These are phyloP conservation scores for Amanita pallidorosea DNA, from an alignment of 768 basidiomycete species.

Conservation along the genomic window DNA sequence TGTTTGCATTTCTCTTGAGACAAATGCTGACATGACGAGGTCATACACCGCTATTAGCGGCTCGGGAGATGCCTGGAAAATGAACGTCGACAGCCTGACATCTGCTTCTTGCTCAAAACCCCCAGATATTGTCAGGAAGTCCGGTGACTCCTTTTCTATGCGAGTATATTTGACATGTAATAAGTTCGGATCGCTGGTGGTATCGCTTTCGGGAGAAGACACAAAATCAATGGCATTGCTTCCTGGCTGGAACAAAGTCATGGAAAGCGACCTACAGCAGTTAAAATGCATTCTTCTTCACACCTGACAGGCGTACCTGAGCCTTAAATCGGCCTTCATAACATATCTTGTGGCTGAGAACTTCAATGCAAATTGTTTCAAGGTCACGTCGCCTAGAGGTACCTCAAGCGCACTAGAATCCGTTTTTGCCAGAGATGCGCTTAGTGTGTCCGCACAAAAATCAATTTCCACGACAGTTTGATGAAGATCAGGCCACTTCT, in stretches of 20 bases:
- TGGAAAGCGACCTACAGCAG: slow-evolving; percentile 51
- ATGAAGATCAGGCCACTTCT: slow-evolving; percentile 29
- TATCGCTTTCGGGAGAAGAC: slow-evolving; percentile 41
- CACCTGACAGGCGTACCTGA: slow-evolving; percentile 39
- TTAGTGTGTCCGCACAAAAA: slow-evolving; percentile 78
- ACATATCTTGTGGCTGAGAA: slow-evolving; percentile 75
- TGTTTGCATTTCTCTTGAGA: slow-evolving; percentile 28
- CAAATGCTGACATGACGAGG: slow-evolving; percentile 96
- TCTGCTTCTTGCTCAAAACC: slow-evolving; percentile 84
- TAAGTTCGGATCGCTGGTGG: slow-evolving; percentile 46
- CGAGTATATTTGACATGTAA: slow-evolving; percentile 70
- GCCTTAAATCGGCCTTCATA: slow-evolving; percentile 75
- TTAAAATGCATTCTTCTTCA: slow-evolving; percentile 7
- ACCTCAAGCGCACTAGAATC: slow-evolving; percentile 51
- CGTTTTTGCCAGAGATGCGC: slow-evolving; percentile 71
- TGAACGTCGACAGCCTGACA: slow-evolving; percentile 80
- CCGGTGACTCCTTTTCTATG: slow-evolving; percentile 77
- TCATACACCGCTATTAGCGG: slow-evolving; percentile 89
- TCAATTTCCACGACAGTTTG: slow-evolving; percentile 72
- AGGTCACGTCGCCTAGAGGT: slow-evolving; percentile 64
- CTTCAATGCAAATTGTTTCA: slow-evolving; percentile 68
- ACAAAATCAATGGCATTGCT: slow-evolving; percentile 49
- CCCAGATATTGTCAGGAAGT: slow-evolving; percentile 70
- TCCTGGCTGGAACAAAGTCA: slow-evolving; percentile 57
- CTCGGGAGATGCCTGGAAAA: slow-evolving; percentile 81